Evolutionary conservation across 768 basidiomycete species (phyloP).

Genomic region (Leccinum broughii): DNA sequence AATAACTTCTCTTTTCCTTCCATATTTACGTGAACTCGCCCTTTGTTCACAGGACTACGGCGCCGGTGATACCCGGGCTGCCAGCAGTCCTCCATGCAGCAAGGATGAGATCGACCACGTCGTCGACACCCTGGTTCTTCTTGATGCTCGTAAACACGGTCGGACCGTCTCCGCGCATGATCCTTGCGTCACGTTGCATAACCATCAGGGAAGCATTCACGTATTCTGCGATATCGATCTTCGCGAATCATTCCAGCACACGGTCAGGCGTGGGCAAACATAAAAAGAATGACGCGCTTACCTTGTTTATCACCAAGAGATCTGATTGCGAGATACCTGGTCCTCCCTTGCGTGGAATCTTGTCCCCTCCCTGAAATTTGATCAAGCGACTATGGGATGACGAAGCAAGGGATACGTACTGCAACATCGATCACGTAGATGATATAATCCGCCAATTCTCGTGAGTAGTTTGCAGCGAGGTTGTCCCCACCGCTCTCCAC

Average conservation of each 20-base stretch:
- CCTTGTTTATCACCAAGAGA: conserved; percentile 94
- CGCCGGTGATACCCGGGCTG: conserved; percentile 60
- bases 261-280: neutral
- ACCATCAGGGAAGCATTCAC: conserved; percentile 93
- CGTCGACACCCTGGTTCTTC: conserved; percentile 74
- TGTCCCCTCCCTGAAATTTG: conserved; percentile 85
- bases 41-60: conserved; percentile 28
- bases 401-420: conserved; percentile 40
- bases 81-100: conserved; percentile 88
- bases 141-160: conserved; percentile 89
- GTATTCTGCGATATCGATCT: conserved; percentile 93
- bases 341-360: conserved; percentile 97
- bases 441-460: conserved; percentile 97
- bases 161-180: conserved; percentile 94
- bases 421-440: conserved; percentile 91
- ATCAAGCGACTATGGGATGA: conserved; percentile 3
- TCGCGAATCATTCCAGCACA: conserved; percentile 5
- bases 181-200: conserved; percentile 89
- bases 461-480: conserved; percentile 93
- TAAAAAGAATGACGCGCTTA: conserved; percentile 24
- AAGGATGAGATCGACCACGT: conserved; percentile 77
- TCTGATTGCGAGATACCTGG: conserved; percentile 98
- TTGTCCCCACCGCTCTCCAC: conserved; percentile 98
- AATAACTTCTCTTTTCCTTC: neutral
- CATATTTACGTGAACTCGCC: conserved; percentile 1